A percentile compares a stretch with the other conserved stretches of the same genome.
These are phyloP conservation scores for Mucor indicus DNA, from an alignment of 371 early-diverging fungal genomes.

Conservation along the genomic window DNA sequence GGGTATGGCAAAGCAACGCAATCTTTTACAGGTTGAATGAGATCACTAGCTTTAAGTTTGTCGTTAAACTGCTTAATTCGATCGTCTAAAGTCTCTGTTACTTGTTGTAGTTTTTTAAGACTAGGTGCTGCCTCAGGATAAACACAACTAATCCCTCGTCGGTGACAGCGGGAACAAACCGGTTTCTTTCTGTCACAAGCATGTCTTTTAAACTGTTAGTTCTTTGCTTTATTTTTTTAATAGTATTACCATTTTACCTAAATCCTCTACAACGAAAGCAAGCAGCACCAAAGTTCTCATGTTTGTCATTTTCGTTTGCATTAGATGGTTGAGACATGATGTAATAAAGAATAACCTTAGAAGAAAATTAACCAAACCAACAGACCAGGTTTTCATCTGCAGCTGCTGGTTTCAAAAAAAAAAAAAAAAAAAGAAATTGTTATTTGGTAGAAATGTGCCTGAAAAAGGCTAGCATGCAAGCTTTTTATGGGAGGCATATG, in stretches of 20 bases:
- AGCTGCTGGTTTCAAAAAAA: no score
- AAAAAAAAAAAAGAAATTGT: no score
- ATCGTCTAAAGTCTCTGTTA: slow-evolving; percentile 28
- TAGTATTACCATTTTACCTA: slow-evolving; percentile 19
- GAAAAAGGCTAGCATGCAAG: no score
- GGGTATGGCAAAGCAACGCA: slow-evolving; percentile 3
- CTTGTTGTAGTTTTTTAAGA: slow-evolving; percentile 25
- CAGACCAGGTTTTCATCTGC: no score
- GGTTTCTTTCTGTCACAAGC: slow-evolving; percentile 31
- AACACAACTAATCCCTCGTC: slow-evolving; percentile 29
- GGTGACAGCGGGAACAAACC: slow-evolving; percentile 30
- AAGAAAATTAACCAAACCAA: no score
- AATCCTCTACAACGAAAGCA: slow-evolving; percentile 49
- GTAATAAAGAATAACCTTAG: no score
- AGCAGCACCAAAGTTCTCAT: slow-evolving; percentile 26
- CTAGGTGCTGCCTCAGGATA: slow-evolving; percentile 43
- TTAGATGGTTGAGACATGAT: slow-evolving; percentile 4
- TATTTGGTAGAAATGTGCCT: no score
- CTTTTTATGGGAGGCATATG: no score
- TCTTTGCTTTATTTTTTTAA: not conserved
- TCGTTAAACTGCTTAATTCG: slow-evolving; percentile 28
- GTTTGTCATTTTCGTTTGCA: slow-evolving; percentile 3
- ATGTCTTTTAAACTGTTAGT: slow-evolving; percentile 17
- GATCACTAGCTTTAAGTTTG: slow-evolving; percentile 17
- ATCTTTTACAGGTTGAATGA: not conserved